Conservation (phyloP, 2,329 filamentous ascomycete genomes). For the Penicillium frequentans region DNA sequence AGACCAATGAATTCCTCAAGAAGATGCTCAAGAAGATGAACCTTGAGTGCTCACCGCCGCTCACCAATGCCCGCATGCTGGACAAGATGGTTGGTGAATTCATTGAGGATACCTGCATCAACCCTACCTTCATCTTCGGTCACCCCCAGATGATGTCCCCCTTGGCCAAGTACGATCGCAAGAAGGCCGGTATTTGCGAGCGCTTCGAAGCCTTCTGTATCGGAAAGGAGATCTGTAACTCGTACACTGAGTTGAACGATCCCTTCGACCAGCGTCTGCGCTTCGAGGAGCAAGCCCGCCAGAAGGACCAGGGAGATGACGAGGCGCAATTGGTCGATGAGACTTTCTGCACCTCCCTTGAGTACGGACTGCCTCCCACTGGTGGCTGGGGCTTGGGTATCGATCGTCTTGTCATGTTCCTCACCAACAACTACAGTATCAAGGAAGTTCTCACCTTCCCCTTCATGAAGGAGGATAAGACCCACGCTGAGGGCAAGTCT, state of each 20-base stretch:
- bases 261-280: slow-evolving; percentile 90
- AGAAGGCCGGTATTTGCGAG: slow-evolving; percentile 81
- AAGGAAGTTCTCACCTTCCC: slow-evolving; percentile 96
- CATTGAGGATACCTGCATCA: slow-evolving; percentile 90
- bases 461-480: slow-evolving; percentile 89
- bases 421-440: slow-evolving; percentile 94
- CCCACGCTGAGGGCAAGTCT: slow-evolving; percentile 44
- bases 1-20: slow-evolving; percentile 87
- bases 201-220: slow-evolving; percentile 96
- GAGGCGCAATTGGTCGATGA: slow-evolving; percentile 96
- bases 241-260: slow-evolving; percentile 97
- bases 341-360: slow-evolving; percentile 87
- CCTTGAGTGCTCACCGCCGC: slow-evolving; percentile 82
- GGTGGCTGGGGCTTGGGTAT: slow-evolving; percentile 97
- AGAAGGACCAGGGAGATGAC: slow-evolving; percentile 96
- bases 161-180: slow-evolving; percentile 90
- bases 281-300: slow-evolving; percentile 90
- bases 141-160: slow-evolving; percentile 90
- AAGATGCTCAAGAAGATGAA: slow-evolving; percentile 82
- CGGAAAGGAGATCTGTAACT: slow-evolving; percentile 65
- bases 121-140: slow-evolving; percentile 88
- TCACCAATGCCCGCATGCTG: slow-evolving; percentile 94
- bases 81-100: slow-evolving; percentile 93
- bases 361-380: slow-evolving; percentile 89
- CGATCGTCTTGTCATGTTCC: slow-evolving; percentile 90